Evolutionary conservation across 805 yeast species (phyloP), one percentile per base, ranked within the genome.

Genomic region (Ogataea neopini): DNA sequence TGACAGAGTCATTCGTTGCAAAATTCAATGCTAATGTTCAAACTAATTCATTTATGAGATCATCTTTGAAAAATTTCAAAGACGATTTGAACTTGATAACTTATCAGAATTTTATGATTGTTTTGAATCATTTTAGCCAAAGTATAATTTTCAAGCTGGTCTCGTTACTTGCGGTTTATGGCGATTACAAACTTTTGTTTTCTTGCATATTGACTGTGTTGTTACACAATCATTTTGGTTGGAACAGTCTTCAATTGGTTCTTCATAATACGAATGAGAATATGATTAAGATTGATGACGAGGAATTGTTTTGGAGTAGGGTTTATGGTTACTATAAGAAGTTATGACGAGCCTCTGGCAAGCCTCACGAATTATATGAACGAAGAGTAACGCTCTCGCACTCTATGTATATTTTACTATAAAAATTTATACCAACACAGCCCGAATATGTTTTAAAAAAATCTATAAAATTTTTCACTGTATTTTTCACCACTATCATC

Each of bases 161-260:
- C 32, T 58, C 58, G 32, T 40, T 68, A 23, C 40, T 68, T 9
- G 43, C 67, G 8, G 59, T 57, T 2, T 49, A 58, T 29, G 51
- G 53, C 14, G 63, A 65, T 47, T 73, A 76, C 57, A 75, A 72
- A 52, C 56, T 72, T 2, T 51, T 73, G 17, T 61, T 69, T 22
- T 65, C 80, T 0, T 58, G 75, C 15, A 53, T 71, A 4, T 45
- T 75, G 29, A 71, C 73, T 19, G 62, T 78, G 3, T 54, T 77
- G 23, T 61, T 73, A 36, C 74, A 78, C 50, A 73, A 76, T 57
- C 83, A 79, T 60, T 77, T 73, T 60, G 83, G 83, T 1, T 79
- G 68, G 68, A 62, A 60, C 42, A 62, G 52, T 45, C 43, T 67
- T n/a, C 68, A 66, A 39, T 45, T 60, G 26, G 54, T 63, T 4